phyloP scores from a whole-genome alignment of 2,329 filamentous ascomycete genomes.

The Dothideomycetes sp. region DNA sequence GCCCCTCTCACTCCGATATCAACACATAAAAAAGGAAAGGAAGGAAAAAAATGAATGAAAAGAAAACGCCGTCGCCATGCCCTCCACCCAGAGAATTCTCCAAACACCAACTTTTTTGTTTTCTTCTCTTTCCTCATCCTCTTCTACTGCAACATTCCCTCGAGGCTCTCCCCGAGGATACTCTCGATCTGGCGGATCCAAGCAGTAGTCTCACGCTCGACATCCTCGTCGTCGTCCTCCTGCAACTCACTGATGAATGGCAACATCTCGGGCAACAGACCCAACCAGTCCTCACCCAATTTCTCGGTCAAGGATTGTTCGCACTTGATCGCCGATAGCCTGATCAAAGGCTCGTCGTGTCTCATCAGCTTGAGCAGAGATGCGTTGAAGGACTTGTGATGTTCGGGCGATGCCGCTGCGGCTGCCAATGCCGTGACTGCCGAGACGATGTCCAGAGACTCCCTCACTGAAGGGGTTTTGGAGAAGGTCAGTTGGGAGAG shows the following conservation, averaged over 20 bases:
- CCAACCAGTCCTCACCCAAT: conserved; percentile 88
- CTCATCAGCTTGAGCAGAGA: conserved; percentile 70
- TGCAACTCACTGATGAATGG: conserved; percentile 91
- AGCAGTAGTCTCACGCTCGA: conserved; percentile 78
- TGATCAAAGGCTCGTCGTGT: conserved; percentile 59
- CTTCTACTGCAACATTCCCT: conserved; percentile 61
- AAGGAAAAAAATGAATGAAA: too few relatives aligned
- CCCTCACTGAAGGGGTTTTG: conserved; percentile 22
- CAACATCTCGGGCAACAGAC: conserved; percentile 86
- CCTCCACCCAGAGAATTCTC: too few relatives aligned
- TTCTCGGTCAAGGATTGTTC: conserved; percentile 57
- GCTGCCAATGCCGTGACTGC: conserved; percentile 70
- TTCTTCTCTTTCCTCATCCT: not conserved
- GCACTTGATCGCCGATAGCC: conserved; percentile 72
- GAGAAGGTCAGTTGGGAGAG: conserved; percentile 48
- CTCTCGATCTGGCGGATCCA: conserved; percentile 90
- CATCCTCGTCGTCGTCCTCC: conserved; percentile 90
- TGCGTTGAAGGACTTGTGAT: conserved; percentile 82
- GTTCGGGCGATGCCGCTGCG: conserved; percentile 74
- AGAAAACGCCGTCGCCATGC: conserved; percentile 8
- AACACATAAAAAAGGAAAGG: too few relatives aligned
- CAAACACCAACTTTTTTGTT: conserved; percentile 3
- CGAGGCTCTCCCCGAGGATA: conserved; percentile 80
- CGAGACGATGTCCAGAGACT: conserved; percentile 51
- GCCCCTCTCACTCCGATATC: too few relatives aligned